phyloP scores from a whole-genome alignment of 768 basidiomycete genomes.

The Pleurotus sapidus region DNA sequence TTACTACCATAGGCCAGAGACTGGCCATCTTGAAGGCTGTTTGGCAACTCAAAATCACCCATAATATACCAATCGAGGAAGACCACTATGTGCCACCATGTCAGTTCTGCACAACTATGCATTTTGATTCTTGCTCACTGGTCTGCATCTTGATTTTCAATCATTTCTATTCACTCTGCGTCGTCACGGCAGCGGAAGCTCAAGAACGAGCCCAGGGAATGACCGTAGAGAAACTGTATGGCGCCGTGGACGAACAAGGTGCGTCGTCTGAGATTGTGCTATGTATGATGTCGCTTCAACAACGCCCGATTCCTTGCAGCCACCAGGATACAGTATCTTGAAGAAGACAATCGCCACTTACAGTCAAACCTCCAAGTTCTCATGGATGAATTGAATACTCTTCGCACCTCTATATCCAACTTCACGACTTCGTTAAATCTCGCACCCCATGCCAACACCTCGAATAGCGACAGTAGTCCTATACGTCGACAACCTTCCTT shows the following conservation, averaged over 20 bases:
- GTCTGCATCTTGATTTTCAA: too few species aligned
- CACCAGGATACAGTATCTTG: conserved; percentile 63
- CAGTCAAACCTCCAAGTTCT: conserved; percentile 59
- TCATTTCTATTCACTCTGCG: too few species aligned
- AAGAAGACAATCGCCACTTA: conserved; percentile 76
- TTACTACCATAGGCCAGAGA: conserved; percentile 89
- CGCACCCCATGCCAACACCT: conserved; percentile 3
- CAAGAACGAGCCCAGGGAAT: conserved; percentile 51
- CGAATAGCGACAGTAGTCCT: conserved; percentile 38
- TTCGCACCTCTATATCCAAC: conserved; percentile 28
- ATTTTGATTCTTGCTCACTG: neutral
- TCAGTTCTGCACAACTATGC: conserved; percentile 33
- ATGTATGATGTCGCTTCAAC: too few species aligned
- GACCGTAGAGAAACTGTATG: conserved; percentile 65
- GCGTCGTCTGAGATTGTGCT: conserved; percentile 9
- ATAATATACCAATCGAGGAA: conserved; percentile 79
- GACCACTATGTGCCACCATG: conserved; percentile 90
- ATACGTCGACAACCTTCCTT: conserved; percentile 77
- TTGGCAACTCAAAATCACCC: conserved; percentile 83
- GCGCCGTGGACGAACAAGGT: conserved; percentile 77
- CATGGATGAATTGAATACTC: conserved; percentile 59
- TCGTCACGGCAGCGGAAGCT: conserved; percentile 23
- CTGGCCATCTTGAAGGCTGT: conserved; percentile 90
- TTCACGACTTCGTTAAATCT: conserved; percentile 6
- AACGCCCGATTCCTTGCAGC: conserved; percentile 34